Conservation (phyloP, 176 grass and related monocot genomes). For the Tuctoria greenei region DNA sequence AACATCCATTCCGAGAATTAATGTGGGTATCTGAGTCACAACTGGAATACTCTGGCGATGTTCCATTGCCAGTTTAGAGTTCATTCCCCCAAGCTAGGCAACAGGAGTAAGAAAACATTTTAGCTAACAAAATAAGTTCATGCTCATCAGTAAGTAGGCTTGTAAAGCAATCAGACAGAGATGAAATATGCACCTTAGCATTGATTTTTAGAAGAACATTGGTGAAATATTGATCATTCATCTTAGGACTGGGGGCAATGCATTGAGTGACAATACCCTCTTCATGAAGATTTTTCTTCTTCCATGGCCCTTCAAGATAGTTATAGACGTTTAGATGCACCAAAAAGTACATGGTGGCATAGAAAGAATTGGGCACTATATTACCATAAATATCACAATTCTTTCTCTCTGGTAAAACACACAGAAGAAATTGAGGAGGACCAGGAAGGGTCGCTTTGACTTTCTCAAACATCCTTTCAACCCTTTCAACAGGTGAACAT, state of each 20-base stretch:
- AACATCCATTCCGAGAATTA: slow-evolving; percentile 90
- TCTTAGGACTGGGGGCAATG: slow-evolving; percentile 69
- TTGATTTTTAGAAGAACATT: slow-evolving; percentile 97
- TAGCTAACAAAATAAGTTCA: slow-evolving; percentile 31
- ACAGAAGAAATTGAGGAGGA: slow-evolving; percentile 77
- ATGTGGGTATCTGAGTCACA: slow-evolving; percentile 56
- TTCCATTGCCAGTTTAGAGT: slow-evolving; percentile 68
- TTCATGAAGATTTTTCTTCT: slow-evolving; percentile 95
- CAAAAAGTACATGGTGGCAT: not conserved
- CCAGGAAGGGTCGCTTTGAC: slow-evolving; percentile 57
- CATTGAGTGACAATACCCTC: slow-evolving; percentile 88
- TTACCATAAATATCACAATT: slow-evolving; percentile 91
- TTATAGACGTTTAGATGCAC: slow-evolving; percentile 22
- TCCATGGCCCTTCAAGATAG: slow-evolving; percentile 75
- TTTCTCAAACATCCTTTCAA: slow-evolving; percentile 87
- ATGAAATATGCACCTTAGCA: slow-evolving; percentile 67
- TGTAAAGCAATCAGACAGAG: slow-evolving; percentile 27
- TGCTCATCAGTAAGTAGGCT: slow-evolving; percentile 20
- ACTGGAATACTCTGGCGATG: slow-evolving; percentile 47
- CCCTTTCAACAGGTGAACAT: slow-evolving; percentile 68
- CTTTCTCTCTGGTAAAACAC: slow-evolving; percentile 85
- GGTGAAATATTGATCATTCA: slow-evolving; percentile 93
- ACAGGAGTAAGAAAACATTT: slow-evolving; percentile 10
- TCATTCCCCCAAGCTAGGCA: slow-evolving; percentile 79
- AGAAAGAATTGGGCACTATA: slow-evolving; percentile 2